phyloP scores from a whole-genome alignment of 2,329 filamentous ascomycete species.

The Sphaerulina vaccinii region DNA sequence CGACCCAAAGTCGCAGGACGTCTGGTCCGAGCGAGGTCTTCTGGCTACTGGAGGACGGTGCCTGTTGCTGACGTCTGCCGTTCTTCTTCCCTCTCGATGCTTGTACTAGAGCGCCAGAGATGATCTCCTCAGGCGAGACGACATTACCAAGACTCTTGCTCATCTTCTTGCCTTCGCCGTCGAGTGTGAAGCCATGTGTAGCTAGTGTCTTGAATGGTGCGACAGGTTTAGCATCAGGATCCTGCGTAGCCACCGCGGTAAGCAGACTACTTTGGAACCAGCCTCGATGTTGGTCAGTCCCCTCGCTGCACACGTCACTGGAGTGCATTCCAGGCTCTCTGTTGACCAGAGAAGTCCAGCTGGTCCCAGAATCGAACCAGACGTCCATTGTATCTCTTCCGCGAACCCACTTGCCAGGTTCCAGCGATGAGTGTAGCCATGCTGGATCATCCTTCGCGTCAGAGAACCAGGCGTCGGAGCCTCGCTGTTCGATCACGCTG shows the following conservation, averaged over 20 bases:
- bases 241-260: slow-evolving; percentile 71
- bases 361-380: slow-evolving; percentile 98
- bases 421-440: slow-evolving; percentile 71
- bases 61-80: slow-evolving; percentile 39
- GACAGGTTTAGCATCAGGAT: slow-evolving; percentile 40
- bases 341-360: slow-evolving; percentile 65
- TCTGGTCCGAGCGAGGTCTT: slow-evolving; percentile 67
- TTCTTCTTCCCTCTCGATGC: slow-evolving; percentile 49
- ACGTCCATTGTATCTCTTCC: slow-evolving; percentile 98
- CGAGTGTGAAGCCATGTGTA: slow-evolving; percentile 92
- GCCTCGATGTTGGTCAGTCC: slow-evolving; percentile 91
- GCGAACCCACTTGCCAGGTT: slow-evolving; percentile 60
- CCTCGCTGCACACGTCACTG: slow-evolving; percentile 90
- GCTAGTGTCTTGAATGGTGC: slow-evolving; percentile 87
- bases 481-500: slow-evolving; percentile 69
- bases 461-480: slow-evolving; percentile 93
- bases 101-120: slow-evolving; percentile 76
- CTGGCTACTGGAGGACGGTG: slow-evolving; percentile 28
- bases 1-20: slow-evolving; percentile 84
- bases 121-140: slow-evolving; percentile 76
- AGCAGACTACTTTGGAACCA: slow-evolving; percentile 98
- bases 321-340: slow-evolving; percentile 42
- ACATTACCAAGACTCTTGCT: slow-evolving; percentile 94
- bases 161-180: slow-evolving; percentile 93
- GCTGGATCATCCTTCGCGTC: slow-evolving; percentile 71